Evolutionary conservation across 768 basidiomycete species (phyloP).

Genomic region (Tephrocybe sp.): DNA sequence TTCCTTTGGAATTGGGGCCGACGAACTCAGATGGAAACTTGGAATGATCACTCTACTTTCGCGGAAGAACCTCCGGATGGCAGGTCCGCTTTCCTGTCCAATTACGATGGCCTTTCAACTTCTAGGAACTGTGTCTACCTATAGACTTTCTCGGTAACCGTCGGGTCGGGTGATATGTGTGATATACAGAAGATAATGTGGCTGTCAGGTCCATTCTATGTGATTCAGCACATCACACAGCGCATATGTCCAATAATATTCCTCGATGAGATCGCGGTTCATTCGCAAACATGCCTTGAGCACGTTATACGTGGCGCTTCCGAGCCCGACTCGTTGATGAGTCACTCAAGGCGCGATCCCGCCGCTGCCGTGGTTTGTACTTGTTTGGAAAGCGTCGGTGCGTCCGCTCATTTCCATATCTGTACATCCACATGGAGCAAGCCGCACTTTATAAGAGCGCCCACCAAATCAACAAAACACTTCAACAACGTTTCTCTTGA

Average conservation of each 20-base stretch:
- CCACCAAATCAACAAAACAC: conserved; percentile 9
- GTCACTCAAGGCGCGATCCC: conserved; percentile 5
- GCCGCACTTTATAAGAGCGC: conserved; percentile 9
- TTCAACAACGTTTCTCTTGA: conserved; percentile 8
- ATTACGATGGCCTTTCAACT: neutral
- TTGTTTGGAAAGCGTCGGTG: conserved; percentile 7
- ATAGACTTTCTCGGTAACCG: no score
- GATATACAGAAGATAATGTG: no score
- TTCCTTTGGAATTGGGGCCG: conserved; percentile 7
- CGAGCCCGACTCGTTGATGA: neutral
- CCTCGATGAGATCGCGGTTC: no score
- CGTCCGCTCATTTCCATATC: conserved; percentile 1
- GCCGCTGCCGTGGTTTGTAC: conserved; percentile 7
- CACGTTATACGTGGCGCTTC: no score
- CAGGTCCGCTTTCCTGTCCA: neutral
- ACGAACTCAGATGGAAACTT: neutral
- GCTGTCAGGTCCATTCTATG: no score
- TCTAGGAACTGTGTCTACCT: no score
- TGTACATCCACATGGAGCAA: conserved; percentile 15
- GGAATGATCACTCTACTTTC: conserved; percentile 8
- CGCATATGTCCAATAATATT: no score
- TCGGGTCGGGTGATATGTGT: no score
- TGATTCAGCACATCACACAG: no score
- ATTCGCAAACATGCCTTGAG: no score
- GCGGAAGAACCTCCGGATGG: conserved; percentile 3